phyloP scores from a whole-genome alignment of 2,329 filamentous ascomycete genomes.

The Claviceps lovelessii region DNA sequence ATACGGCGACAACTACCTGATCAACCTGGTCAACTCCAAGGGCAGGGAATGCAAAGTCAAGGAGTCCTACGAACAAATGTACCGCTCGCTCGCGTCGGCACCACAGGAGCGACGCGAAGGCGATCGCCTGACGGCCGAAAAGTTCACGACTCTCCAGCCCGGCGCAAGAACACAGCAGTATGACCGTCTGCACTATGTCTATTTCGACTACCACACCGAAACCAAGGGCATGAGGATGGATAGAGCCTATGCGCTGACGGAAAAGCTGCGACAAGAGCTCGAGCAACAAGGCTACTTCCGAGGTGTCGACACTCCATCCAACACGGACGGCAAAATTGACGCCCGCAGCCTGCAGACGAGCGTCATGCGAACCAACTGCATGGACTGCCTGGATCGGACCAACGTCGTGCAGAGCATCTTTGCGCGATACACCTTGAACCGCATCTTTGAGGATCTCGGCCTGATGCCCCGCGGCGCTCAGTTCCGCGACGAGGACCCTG shows the following conservation, averaged over 20 bases:
- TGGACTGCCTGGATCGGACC: slow-evolving; percentile 96
- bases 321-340: slow-evolving; percentile 57
- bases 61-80: slow-evolving; percentile 83
- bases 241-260: slow-evolving; percentile 72
- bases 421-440: slow-evolving; percentile 73
- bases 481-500: slow-evolving; percentile 60
- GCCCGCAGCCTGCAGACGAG: slow-evolving; percentile 69
- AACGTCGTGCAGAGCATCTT: slow-evolving; percentile 98
- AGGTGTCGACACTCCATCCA: slow-evolving; percentile 69
- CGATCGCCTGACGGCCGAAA: slow-evolving; percentile 57
- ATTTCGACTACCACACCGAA: slow-evolving; percentile 97
- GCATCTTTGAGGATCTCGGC: slow-evolving; percentile 75
- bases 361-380: slow-evolving; percentile 94
- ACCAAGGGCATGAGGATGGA: slow-evolving; percentile 93
- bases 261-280: slow-evolving; percentile 64
- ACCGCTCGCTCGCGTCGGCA: slow-evolving; percentile 57
- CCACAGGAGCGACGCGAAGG: slow-evolving; percentile 51
- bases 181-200: slow-evolving; percentile 85
- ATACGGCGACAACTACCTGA: slow-evolving; percentile 93
- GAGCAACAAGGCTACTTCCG: slow-evolving; percentile 81
- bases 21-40: slow-evolving; percentile 94
- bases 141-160: slow-evolving; percentile 64
- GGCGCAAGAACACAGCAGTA: slow-evolving; percentile 45
- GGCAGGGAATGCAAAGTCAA: slow-evolving; percentile 83
- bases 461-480: slow-evolving; percentile 62